Evolutionary conservation across 306 rosid species (phyloP).

Genomic region (Vigna trinervia): DNA sequence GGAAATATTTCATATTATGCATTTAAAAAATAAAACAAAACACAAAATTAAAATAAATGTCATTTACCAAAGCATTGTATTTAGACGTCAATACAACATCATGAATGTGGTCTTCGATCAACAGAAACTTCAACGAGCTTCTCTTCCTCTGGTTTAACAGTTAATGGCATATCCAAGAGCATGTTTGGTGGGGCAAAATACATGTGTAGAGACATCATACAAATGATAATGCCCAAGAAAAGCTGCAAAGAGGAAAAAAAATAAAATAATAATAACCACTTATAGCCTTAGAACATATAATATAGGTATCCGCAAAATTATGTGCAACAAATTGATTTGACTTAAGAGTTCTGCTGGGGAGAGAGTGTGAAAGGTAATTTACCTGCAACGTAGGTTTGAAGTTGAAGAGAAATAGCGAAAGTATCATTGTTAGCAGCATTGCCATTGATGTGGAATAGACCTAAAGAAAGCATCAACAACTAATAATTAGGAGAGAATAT

Average conservation of each 20-base stretch:
- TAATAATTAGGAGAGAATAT: slow-evolving; percentile 35
- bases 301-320: neutral
- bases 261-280: neutral
- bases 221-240: slow-evolving; percentile 81
- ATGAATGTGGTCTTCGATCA: slow-evolving; percentile 64
- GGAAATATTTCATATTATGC: slow-evolving; percentile 19
- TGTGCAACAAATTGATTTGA: slow-evolving; percentile 13
- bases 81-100: slow-evolving; percentile 46
- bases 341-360: neutral
- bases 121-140: slow-evolving; percentile 68
- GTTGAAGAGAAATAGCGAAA: slow-evolving; percentile 78
- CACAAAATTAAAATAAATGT: slow-evolving; percentile 16
- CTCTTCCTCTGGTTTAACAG: slow-evolving; percentile 69
- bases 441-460: slow-evolving; percentile 98
- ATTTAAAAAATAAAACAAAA: slow-evolving; percentile 18
- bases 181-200: slow-evolving; percentile 84
- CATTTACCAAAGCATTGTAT: slow-evolving; percentile 43
- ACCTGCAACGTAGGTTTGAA: slow-evolving; percentile 94
- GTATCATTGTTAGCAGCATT: slow-evolving; percentile 83
- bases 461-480: slow-evolving; percentile 41
- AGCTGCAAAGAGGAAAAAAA: slow-evolving; percentile 63
- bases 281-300: slow-evolving; percentile 9
- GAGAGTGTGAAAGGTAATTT: slow-evolving; percentile 30
- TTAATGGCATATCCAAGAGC: slow-evolving; percentile 72
- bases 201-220: slow-evolving; percentile 97